Evolutionary conservation across 75 land plant genomes (phyloP).

Genomic region (Pinus albicaulis): DNA sequence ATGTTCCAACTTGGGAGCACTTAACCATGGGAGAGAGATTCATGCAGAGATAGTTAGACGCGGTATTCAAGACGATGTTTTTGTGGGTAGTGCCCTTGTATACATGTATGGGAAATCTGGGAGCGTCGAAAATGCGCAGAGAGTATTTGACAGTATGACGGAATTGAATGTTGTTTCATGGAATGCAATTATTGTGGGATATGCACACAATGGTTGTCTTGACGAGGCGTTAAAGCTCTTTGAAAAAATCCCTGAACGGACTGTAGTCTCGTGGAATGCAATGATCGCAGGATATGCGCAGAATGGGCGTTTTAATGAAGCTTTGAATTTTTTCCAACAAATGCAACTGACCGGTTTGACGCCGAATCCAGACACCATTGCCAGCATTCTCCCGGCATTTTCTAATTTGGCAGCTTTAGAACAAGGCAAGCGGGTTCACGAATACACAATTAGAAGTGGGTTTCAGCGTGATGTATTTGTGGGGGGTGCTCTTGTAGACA

Average conservation of each 20-base stretch:
- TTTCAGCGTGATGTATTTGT: conserved; percentile 33
- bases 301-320: conserved; percentile 16
- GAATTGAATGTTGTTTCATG: conserved; percentile 43
- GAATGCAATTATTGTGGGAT: conserved; percentile 58
- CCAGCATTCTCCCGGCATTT: too few species aligned
- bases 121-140: conserved; percentile 22
- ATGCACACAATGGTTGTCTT: conserved; percentile 38
- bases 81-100: conserved; percentile 49
- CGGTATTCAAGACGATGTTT: conserved; percentile 18
- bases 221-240: conserved; percentile 27
- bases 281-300: conserved; percentile 44
- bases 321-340: conserved; percentile 40
- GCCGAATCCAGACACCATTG: too few species aligned
- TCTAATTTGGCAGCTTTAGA: too few species aligned
- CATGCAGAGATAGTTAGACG: conserved; percentile 29
- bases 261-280: conserved; percentile 60
- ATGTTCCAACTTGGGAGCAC: too few species aligned
- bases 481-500: conserved; percentile 44
- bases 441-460: too few species aligned
- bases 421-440: too few species aligned
- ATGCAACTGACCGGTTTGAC: conserved; percentile 7
- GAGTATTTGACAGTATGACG: conserved; percentile 45
- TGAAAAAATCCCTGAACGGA: conserved; percentile 25
- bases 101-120: conserved; percentile 53
- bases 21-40: conserved; percentile 7